A percentile compares a stretch with the other conserved stretches of the same genome.
Evolutionary conservation across 2,329 filamentous ascomycete genomes (phyloP).

Genomic region (Orbilia oligospora): DNA sequence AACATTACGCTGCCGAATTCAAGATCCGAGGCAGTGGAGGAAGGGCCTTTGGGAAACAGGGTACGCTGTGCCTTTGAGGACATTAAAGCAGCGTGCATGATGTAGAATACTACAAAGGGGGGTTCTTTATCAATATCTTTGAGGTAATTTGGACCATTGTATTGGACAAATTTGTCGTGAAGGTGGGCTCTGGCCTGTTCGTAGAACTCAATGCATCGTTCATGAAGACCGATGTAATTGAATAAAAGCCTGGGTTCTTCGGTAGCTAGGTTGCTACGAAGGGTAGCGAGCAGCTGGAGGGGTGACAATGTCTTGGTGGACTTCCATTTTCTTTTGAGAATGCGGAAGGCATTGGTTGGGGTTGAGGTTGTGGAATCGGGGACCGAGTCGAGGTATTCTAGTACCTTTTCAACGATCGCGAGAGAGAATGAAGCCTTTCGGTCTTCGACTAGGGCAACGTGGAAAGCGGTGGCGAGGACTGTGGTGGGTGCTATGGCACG

Average conservation of each 20-base stretch:
- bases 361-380: background rate
- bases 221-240: constrained; percentile 33
- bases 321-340: constrained; percentile 16
- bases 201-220: constrained; percentile 23
- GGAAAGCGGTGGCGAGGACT: constrained; percentile 13
- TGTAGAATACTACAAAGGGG: constrained; percentile 13
- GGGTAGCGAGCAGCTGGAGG: constrained; percentile 10
- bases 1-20: constrained; percentile 9
- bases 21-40: background rate
- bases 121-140: background rate
- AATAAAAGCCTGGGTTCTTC: constrained; percentile 24
- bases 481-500: background rate
- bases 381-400: constrained; percentile 16
- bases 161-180: constrained; percentile 23
- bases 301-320: constrained; percentile 8
- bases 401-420: constrained; percentile 6
- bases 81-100: constrained; percentile 19
- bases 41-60: background rate
- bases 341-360: background rate
- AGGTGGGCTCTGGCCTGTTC: background rate
- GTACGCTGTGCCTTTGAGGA: background rate
- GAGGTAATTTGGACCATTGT: constrained; percentile 13
- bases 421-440: constrained; percentile 4
- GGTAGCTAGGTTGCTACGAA: constrained; percentile 8
- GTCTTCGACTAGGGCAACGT: background rate